Conservation (phyloP, 2,329 filamentous ascomycete genomes). For the Westerdykella sp. region DNA sequence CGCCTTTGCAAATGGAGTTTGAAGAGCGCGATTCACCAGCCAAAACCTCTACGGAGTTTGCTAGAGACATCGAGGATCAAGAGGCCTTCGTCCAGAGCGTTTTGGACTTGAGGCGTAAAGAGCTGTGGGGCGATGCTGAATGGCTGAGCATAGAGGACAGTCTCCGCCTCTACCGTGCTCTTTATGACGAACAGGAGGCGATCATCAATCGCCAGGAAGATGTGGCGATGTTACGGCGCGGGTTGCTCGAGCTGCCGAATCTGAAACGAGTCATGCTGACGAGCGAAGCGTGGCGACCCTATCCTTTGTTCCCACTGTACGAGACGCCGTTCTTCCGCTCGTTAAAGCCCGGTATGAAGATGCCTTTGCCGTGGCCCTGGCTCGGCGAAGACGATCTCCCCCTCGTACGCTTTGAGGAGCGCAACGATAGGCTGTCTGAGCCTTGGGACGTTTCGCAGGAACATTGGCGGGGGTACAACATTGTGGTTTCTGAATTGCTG, state of each 20-base stretch:
- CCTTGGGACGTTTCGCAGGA: neutral
- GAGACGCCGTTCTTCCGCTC: slow-evolving; percentile 41
- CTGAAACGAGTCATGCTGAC: slow-evolving; percentile 38
- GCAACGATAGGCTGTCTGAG: neutral
- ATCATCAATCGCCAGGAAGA: slow-evolving; percentile 26
- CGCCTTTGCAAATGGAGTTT: slow-evolving; percentile 1
- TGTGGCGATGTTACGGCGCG: slow-evolving; percentile 28
- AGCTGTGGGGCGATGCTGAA: slow-evolving; percentile 3
- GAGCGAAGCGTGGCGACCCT: slow-evolving; percentile 35
- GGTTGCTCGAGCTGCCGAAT: slow-evolving; percentile 30
- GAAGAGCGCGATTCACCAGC: neutral
- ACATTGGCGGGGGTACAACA: slow-evolving; percentile 31
- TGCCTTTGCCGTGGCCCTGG: slow-evolving; percentile 36
- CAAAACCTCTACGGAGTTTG: no score
- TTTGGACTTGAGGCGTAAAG: no score
- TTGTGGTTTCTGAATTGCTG: slow-evolving; percentile 21
- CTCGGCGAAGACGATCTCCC: slow-evolving; percentile 8
- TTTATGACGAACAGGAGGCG: slow-evolving; percentile 31
- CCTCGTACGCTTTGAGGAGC: slow-evolving; percentile 2
- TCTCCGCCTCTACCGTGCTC: slow-evolving; percentile 23
- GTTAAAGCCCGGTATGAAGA: slow-evolving; percentile 38
- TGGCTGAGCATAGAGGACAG: slow-evolving; percentile 20
- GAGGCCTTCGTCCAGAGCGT: slow-evolving; percentile 8
- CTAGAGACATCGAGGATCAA: slow-evolving; percentile 7
- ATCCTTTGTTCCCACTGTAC: slow-evolving; percentile 34